Evolutionary conservation across 2,329 filamentous ascomycete species (phyloP), one percentile per base, ranked within the genome.

Genomic region (Penicillium sp.): DNA sequence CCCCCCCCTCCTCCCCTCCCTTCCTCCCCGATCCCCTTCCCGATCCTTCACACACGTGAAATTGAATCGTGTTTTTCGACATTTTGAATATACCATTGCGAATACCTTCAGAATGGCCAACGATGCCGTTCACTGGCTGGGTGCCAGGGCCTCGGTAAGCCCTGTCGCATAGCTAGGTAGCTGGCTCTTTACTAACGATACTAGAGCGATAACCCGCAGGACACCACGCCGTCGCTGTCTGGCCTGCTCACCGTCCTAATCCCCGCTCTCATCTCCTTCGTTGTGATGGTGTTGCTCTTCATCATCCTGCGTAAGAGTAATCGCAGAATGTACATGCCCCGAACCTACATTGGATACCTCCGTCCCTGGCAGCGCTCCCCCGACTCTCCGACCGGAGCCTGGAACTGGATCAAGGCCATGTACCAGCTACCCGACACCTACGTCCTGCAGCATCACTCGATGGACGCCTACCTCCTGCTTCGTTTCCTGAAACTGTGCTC

Each of bases 401-500:
- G 89, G 66, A 84, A 88, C 65, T 92, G 89, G 89, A 74, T 91
- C 57, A 76, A 76, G 10, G 78, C 82, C 13, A 89, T 91, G 76
- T 88, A 85, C 78, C 83, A 82, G 66, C 74, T 86, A 21, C 80
- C 83, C 4, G 93, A 97, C 72, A 86, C 87, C 41, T 91, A 90
- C 69, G 86, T 93, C 27, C 84, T 97, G 23, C 90, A 94, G 69
- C 91, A 96, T 78, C 91, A 93, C 72, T 96, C 92, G 0, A 84
- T 99, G 61, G 93, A 99, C 73, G 90, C 89, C 33, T 97, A 93
- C 75, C 86, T 97, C 51, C 91, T 96, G 73, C 81, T 97, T 29
- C 91, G 93, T 36, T 96, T 93, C 70, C 78, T 97, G 62, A 91
- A 92, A 70, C 88, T 94, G 53, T 79, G 88, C 29, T 85, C 88